These are phyloP conservation scores for Scedosporium boydii DNA, from an alignment of 2,329 filamentous ascomycete species.

Conservation along the genomic window DNA sequence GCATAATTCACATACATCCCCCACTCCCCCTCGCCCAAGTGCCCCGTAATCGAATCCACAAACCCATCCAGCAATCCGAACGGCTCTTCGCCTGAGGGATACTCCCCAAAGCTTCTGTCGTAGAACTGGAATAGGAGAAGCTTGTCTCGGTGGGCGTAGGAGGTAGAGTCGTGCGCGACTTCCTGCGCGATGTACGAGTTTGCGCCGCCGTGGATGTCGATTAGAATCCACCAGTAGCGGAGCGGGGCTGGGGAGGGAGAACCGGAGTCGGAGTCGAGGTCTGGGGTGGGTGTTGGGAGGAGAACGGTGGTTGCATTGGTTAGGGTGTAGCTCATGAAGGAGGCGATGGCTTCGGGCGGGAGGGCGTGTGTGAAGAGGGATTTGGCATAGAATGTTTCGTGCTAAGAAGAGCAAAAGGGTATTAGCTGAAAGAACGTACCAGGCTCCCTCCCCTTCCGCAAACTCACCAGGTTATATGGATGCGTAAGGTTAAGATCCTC, in stretches of 20 bases:
- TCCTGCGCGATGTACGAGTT: slow-evolving; percentile 26
- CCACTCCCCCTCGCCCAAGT: slow-evolving; percentile 18
- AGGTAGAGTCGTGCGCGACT: slow-evolving; percentile 15
- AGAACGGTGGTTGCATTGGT: slow-evolving; percentile 7
- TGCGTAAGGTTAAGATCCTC: slow-evolving; percentile 15
- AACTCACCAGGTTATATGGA: slow-evolving; percentile 16
- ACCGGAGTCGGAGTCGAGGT: neutral
- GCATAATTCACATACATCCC: slow-evolving; percentile 33
- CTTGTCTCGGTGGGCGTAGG: slow-evolving; percentile 31
- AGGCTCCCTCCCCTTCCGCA: too few relatives aligned
- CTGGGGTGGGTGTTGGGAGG: neutral
- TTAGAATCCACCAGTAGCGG: slow-evolving; percentile 10
- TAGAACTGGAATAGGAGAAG: slow-evolving; percentile 42
- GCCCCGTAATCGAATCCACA: slow-evolving; percentile 20
- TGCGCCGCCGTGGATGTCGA: slow-evolving; percentile 21
- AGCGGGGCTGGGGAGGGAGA: slow-evolving; percentile 6
- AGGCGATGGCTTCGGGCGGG: slow-evolving; percentile 12
- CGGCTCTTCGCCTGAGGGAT: slow-evolving; percentile 21
- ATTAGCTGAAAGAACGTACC: too few relatives aligned
- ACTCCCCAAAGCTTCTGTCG: slow-evolving; percentile 24
- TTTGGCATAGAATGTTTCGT: slow-evolving; percentile 19
- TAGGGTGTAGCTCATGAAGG: slow-evolving; percentile 12
- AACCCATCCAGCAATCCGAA: slow-evolving; percentile 24
- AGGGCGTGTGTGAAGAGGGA: slow-evolving; percentile 19
- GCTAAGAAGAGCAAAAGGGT: slow-evolving; percentile 9